Evolutionary conservation across 208 protist genomes (phyloP).

Genomic region (Leishmania mexicana): DNA sequence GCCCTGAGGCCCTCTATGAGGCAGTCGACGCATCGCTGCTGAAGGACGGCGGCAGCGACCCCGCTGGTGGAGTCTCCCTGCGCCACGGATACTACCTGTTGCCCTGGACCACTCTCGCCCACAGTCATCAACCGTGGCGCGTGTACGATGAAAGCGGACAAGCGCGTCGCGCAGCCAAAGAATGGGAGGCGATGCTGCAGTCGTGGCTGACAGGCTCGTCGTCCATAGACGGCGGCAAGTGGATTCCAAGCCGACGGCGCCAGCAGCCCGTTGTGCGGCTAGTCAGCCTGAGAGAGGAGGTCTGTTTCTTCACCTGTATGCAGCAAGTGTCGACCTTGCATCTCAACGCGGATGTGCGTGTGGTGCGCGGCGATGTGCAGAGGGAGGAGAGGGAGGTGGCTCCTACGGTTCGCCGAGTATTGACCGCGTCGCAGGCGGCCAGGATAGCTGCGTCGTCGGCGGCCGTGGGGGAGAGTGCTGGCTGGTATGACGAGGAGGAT

Average conservation of each 20-base stretch:
- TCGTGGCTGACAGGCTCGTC: constrained; percentile 23
- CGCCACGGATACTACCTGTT: constrained; percentile 41
- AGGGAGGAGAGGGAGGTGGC: constrained; percentile 19
- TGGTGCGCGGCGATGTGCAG: constrained; percentile 19
- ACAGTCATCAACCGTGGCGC: constrained; percentile 59
- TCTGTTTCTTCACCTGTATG: constrained; percentile 39
- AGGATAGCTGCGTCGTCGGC: background rate
- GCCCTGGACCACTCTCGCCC: constrained; percentile 74
- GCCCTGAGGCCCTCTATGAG: constrained; percentile 39
- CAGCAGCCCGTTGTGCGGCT: constrained; percentile 40
- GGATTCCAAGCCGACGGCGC: background rate
- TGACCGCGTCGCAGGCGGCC: background rate
- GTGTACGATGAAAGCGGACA: constrained; percentile 88
- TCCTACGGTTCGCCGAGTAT: constrained; percentile 8
- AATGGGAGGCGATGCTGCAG: constrained; percentile 51
- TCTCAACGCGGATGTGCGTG: constrained; percentile 16
- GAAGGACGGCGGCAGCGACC: background rate
- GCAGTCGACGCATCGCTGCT: constrained; percentile 9
- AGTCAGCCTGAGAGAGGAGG: constrained; percentile 56
- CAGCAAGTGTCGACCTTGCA: constrained; percentile 6
- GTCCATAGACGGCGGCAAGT: background rate
- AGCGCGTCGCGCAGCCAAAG: constrained; percentile 36
- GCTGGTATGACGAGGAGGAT: constrained; percentile 33
- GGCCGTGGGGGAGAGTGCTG: background rate
- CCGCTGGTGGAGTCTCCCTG: background rate